phyloP scores from a whole-genome alignment of 495 filamentous ascomycete species.

The Choiromyces venosus region DNA sequence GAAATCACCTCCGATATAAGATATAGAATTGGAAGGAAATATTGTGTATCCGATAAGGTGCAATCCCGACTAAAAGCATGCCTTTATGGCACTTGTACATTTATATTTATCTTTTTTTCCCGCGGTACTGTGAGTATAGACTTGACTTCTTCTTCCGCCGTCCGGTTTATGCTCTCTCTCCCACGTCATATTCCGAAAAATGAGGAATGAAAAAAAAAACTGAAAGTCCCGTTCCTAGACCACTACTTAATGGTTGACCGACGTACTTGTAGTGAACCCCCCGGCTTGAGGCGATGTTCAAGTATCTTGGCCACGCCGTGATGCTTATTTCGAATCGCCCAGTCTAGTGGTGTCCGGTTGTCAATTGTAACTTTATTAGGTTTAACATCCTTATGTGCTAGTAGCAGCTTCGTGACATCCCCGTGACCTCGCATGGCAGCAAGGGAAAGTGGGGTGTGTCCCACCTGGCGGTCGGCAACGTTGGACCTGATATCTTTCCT shows the following conservation, averaged over 20 bases:
- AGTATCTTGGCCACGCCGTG: not conserved
- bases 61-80: no score
- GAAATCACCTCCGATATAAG: no score
- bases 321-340: not conserved
- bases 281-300: not conserved
- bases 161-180: no score
- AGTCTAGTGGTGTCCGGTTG: not conserved
- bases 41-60: no score
- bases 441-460: not conserved
- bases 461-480: not conserved
- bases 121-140: no score
- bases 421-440: not conserved
- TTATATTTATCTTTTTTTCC: no score
- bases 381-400: not conserved
- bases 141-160: no score
- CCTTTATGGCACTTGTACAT: no score
- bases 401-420: not conserved
- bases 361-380: not conserved
- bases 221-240: not conserved
- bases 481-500: slow-evolving; percentile 24
- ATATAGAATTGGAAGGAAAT: no score
- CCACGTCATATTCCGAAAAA: not conserved
- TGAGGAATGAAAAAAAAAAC: not conserved
- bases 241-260: not conserved
- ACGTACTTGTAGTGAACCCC: not conserved